Evolutionary conservation across 805 yeast genomes (phyloP), one percentile per base, ranked within the genome.

Genomic region (Metschnikowia reukaufii): DNA sequence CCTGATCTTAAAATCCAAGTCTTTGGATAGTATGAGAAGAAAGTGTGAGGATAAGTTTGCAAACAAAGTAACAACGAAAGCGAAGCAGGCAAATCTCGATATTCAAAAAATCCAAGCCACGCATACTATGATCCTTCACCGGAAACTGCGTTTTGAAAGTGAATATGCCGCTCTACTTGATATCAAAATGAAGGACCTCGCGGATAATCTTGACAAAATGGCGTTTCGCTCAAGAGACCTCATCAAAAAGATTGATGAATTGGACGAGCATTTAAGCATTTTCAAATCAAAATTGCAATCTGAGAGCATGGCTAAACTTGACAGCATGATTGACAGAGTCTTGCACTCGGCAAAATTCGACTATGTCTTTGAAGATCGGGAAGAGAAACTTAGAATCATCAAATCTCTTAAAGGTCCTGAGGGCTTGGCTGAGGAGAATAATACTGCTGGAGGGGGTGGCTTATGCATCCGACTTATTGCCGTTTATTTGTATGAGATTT

Each of bases 151-250:
- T 12, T 41, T 65, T 17, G 66, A 64, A 27, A 67, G 61, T 21
- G 72, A 68, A 25, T 59, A 68, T 27, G 52, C 61, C 4, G 56
- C 56, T 6, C 57, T 59, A 29, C 58, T 72, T 25, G 58, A 65
- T 27, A 55, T 54, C 44, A 63, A 65, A 39, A 57, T 70, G 44
- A 54, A 56, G 9, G 67, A 62, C 34, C 57, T 72, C 35, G 59
- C 63, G 2, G 62, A 66, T 3, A 64, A 66, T 7, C 63, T 72
- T 8, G 76, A 72, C 49, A 52, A 74, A 39, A 59, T 72, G 48
- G 54, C 65, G 2, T 72, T 72, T 48, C 73, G 73, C 44, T 65
- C 74, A 3, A 58, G 75, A 44, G 68, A 70, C n/a, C 67, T 72
- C 4, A 58, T 56, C 25, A 71, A 70, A 46, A 56, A 75, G 44